Base-by-base conservation (phyloP, 2,329 filamentous ascomycete genomes). In the Colletotrichum sidae region DNA sequence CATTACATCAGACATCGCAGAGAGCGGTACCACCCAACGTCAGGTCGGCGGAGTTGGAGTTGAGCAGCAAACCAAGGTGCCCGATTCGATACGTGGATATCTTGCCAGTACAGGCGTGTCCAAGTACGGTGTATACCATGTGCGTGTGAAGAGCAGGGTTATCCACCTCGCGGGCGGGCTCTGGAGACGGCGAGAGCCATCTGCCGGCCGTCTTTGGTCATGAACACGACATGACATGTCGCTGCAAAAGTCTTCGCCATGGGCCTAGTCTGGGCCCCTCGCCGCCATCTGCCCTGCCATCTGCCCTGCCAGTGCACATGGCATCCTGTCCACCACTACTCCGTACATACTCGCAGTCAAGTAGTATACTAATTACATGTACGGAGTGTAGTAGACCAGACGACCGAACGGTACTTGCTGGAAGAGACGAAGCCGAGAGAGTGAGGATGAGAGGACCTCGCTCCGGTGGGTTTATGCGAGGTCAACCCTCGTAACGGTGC, bases 211-310 rank as follows among this genome's bases (percentile, higher is more conserved):
- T 47, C 25, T 34, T 49, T 17, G 52, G 39, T 61, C 51, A 61
- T 61, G 57, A 65, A 62, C 39, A 44, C 35, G 53, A 53, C 17
- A 65, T 62, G 58, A 62, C 58, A 65, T 62, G 52, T 56, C 42
- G 52, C 58, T 65, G 52, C 58, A 34, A 49, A 6, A 25, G n/a
- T 62, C 46, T 38, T 52, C 34, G 47, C 55, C 47, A 49, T 33
- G 50, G 52, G 52, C 47, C 62, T n/a, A 61, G 61, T 55, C 56
- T 60, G 39, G 56, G 17, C 17, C 17, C 17, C 17, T 17, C 17
- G 17, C 17, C 17, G 39, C 61, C 56, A 50, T 52, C 44, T 65
- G 38, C 41, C 52, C 15, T 17, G 15, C 15, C 15, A 17, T 17
- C 15, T 17, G 15, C 17, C 17, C 17, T 17, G 17, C 17, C 17